Evolutionary conservation across 108 stramenopile genomes (phyloP).

Genomic region (Fistulifera solaris): DNA sequence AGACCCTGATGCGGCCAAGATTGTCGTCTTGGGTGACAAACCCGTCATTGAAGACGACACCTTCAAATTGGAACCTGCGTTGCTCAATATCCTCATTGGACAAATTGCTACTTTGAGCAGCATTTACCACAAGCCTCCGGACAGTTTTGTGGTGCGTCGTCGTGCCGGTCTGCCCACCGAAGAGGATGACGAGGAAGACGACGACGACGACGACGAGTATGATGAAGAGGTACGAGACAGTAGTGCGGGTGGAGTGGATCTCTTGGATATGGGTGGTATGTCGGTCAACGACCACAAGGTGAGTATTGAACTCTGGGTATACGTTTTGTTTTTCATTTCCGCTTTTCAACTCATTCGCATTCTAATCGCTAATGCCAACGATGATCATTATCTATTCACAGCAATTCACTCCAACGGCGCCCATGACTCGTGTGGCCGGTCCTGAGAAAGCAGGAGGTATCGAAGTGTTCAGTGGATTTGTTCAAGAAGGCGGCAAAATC

Average conservation of each 20-base stretch:
- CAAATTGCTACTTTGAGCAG: conserved; percentile 92
- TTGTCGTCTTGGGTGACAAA: conserved; percentile 96
- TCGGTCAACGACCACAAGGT: conserved; percentile 20
- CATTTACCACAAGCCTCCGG: conserved; percentile 98
- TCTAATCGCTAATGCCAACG: neutral
- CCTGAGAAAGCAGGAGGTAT: conserved; percentile 84
- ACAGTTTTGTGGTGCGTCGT: conserved; percentile 92
- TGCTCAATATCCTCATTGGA: conserved; percentile 85
- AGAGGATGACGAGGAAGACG: conserved; percentile 60
- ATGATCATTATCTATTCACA: conserved; percentile 3
- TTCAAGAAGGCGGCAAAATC: conserved; percentile 51
- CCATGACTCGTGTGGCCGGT: conserved; percentile 59
- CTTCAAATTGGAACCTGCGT: conserved; percentile 82
- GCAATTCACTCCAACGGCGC: conserved; percentile 45
- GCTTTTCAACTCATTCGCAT: neutral
- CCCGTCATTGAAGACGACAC: conserved; percentile 99
- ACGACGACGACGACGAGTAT: conserved; percentile 66
- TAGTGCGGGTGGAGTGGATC: conserved; percentile 46
- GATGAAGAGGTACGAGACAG: conserved; percentile 51
- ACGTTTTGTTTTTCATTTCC: too few species aligned
- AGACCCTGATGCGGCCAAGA: conserved; percentile 97
- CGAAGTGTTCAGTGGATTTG: conserved; percentile 73
- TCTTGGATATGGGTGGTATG: conserved; percentile 83
- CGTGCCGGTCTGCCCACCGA: conserved; percentile 43
- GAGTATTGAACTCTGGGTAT: too few species aligned